phyloP scores from a whole-genome alignment of 768 basidiomycete species.

The Hebeloma cylindrosporum region DNA sequence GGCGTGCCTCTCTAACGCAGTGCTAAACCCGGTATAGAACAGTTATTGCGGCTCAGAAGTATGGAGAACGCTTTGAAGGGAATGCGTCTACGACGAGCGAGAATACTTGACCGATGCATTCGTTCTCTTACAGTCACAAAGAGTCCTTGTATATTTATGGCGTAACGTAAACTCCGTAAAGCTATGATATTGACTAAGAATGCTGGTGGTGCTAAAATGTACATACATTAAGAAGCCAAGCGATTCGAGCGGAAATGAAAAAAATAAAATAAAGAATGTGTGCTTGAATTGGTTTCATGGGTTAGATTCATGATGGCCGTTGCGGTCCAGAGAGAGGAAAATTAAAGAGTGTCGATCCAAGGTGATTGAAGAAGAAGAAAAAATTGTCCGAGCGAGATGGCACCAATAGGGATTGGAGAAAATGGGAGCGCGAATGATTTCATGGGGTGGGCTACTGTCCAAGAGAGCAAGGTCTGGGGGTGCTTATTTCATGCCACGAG shows the following conservation, averaged over 20 bases:
- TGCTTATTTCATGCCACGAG: constrained; percentile 47
- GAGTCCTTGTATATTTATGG: too few relatives aligned
- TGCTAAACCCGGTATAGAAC: too few relatives aligned
- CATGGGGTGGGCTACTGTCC: constrained; percentile 39
- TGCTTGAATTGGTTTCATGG: constrained; percentile 15
- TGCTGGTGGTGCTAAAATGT: too few relatives aligned
- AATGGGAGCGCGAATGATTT: constrained; percentile 67
- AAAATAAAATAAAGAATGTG: constrained; percentile 9
- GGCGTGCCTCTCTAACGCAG: too few relatives aligned
- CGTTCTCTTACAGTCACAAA: too few relatives aligned
- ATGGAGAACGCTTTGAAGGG: too few relatives aligned
- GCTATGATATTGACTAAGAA: too few relatives aligned
- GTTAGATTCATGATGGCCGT: constrained; percentile 14
- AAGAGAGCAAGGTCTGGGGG: constrained; percentile 40
- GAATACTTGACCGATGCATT: too few relatives aligned
- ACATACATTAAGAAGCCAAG: too few relatives aligned
- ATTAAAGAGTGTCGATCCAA: constrained; percentile 7
- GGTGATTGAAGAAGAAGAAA: background rate
- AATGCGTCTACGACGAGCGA: too few relatives aligned
- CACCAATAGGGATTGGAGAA: constrained; percentile 63
- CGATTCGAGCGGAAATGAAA: constrained; percentile 7
- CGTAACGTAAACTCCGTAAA: too few relatives aligned
- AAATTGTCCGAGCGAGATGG: constrained; percentile 25
- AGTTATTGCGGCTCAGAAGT: too few relatives aligned
- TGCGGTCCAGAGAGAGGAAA: constrained; percentile 16